Percentiles rank a stretch among this genome's conserved stretches.
phyloP scores from a whole-genome alignment of 2,329 filamentous ascomycete species.

The Trichoderma citrinoviride region DNA sequence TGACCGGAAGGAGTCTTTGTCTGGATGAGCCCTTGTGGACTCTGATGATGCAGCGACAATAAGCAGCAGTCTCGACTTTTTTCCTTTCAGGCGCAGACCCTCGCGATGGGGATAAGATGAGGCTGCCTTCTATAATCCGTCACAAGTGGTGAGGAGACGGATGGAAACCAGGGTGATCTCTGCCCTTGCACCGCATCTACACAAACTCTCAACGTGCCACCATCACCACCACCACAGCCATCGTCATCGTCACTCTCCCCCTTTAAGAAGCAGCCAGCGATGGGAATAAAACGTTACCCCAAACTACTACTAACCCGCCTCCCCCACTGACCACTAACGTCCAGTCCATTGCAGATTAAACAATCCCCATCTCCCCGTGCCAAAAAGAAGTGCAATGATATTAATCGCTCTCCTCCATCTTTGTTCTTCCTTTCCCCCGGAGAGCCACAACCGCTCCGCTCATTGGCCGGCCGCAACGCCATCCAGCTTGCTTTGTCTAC shows the following conservation, averaged over 20 bases:
- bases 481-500: background rate
- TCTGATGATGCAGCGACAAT: background rate
- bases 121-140: background rate
- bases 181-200: too few relatives aligned
- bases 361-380: background rate
- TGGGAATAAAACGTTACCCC: constrained; percentile 10
- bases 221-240: too few relatives aligned
- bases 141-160: background rate
- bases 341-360: too few relatives aligned
- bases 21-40: background rate
- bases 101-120: background rate
- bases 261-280: background rate
- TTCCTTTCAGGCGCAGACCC: background rate
- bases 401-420: constrained; percentile 1
- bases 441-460: constrained; percentile 1
- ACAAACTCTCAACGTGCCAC: too few relatives aligned
- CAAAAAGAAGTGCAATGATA: background rate
- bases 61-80: background rate
- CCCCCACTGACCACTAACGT: constrained; percentile 6
- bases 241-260: background rate
- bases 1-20: background rate
- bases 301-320: background rate
- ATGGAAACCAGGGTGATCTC: background rate
- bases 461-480: background rate
- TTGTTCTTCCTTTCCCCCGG: constrained; percentile 24